Percentiles rank a stretch among this genome's conserved stretches.
Conservation (phyloP, 78 protist species). For the Planoprotostelium fungivorum region DNA sequence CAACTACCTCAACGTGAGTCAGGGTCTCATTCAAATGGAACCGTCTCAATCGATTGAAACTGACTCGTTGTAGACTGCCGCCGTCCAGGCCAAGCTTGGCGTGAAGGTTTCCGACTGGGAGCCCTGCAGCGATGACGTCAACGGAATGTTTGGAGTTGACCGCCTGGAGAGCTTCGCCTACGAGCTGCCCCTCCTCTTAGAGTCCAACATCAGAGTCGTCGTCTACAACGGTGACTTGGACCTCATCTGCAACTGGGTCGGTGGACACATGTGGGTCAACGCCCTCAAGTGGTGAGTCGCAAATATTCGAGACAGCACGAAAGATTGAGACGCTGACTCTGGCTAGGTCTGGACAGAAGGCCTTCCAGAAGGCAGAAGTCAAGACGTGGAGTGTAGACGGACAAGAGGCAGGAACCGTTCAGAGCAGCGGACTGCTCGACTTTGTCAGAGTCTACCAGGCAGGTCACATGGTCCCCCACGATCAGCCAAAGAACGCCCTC, state of each 20-base stretch:
- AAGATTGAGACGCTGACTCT: too few relatives aligned
- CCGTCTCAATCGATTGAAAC: background rate
- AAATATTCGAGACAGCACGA: too few relatives aligned
- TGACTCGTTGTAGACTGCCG: background rate
- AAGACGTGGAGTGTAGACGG: background rate
- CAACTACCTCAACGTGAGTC: background rate
- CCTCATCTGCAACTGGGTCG: background rate
- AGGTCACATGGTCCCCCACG: background rate
- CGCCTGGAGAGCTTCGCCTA: background rate
- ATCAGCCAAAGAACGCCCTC: background rate
- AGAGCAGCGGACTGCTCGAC: background rate
- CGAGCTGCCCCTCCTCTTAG: background rate
- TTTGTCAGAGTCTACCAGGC: constrained; percentile 1
- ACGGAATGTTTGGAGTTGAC: background rate
- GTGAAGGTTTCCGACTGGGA: background rate
- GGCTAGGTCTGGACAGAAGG: background rate
- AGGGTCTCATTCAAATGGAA: background rate
- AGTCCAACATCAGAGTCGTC: background rate
- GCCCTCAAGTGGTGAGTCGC: background rate
- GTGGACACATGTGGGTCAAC: background rate
- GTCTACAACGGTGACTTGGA: background rate
- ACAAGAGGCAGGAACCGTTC: background rate
- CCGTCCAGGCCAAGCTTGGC: background rate
- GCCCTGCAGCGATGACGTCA: background rate
- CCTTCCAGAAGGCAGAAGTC: background rate